Conservation (phyloP, 2,329 filamentous ascomycete species). For the Arthrobotrys conoides region DNA sequence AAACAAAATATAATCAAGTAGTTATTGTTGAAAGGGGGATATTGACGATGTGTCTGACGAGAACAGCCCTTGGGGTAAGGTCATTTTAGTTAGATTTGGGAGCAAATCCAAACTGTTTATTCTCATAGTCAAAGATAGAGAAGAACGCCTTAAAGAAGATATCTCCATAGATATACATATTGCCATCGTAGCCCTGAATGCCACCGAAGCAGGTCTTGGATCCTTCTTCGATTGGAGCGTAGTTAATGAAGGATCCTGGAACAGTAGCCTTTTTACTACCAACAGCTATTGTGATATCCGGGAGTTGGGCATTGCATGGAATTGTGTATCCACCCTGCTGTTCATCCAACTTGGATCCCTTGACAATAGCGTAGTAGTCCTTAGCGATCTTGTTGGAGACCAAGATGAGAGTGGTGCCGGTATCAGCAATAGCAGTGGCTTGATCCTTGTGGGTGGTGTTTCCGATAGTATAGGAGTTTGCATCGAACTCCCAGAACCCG, state of each 20-base stretch:
- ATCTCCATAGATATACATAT: constrained; percentile 80
- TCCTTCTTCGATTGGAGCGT: constrained; percentile 70
- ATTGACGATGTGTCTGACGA: neutral
- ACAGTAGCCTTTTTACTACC: constrained; percentile 71
- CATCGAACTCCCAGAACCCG: constrained; percentile 74
- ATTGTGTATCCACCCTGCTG: constrained; percentile 73
- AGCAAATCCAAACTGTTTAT: constrained; percentile 71
- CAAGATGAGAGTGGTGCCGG: constrained; percentile 78
- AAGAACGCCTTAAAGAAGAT: constrained; percentile 84
- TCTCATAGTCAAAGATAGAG: constrained; percentile 77
- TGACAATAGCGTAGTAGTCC: constrained; percentile 75
- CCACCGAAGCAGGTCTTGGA: constrained; percentile 78
- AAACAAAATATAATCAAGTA: neutral
- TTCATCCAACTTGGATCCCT: constrained; percentile 70
- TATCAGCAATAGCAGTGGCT: constrained; percentile 76
- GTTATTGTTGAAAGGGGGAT: neutral
- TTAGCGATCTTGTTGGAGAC: constrained; percentile 71
- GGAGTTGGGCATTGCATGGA: constrained; percentile 70
- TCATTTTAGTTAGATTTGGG: constrained; percentile 64
- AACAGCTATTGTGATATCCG: constrained; percentile 73
- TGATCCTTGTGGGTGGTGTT: constrained; percentile 64
- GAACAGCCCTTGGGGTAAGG: too few relatives aligned
- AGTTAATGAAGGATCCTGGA: constrained; percentile 73
- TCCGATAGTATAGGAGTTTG: constrained; percentile 73
- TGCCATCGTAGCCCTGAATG: constrained; percentile 72